Base-by-base conservation (phyloP, 768 basidiomycete species). In the Russula brevipes region DNA sequence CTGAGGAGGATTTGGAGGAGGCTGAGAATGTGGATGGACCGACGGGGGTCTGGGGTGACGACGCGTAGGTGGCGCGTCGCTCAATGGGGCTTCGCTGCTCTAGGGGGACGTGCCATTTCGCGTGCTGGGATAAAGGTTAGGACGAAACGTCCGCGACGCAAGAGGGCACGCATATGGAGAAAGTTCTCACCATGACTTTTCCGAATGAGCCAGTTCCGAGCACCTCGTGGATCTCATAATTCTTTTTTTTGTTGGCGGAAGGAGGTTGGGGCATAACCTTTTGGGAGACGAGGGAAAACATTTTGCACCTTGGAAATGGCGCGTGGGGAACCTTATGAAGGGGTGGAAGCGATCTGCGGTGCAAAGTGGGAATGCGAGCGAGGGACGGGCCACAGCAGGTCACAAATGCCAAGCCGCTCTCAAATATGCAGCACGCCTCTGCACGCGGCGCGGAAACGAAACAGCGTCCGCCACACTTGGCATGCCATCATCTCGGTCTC, bases 151-250 rank as follows among this genome's bases (percentile, higher is more conserved):
- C 41, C 11, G 41, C 41, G 41, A 42, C 41, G 16, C 16, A 10
- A 10, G 31, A 35, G 14, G 50, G 17, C 14, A 31, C 10, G 50
- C 17, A 11, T 5, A 3, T 5, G 42, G 42, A 45, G n/a, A 10
- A n/a, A n/a, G 31, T 3, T 39, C 77, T 76, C 70, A 91, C 88
- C 73, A 93, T 80, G 53, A 98, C 96, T 72, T 92, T 91, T 31
- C 94, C 94, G 75, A 96, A 97, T 0, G 92, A 86, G 3, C 94
- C 94, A 14, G 81, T 80, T 5, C 94, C 94, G 4, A 95, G 78
- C 4, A 85, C 79, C 35, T 87, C 81, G 62, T 88, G 84, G 1
- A 89, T 75, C 63, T 87, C 86, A 69, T 93, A 92, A 30, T 79
- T 71, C 73, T 88, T 91, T 80, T 96, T 97, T 81, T 94, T 94